phyloP scores from a whole-genome alignment of 306 rosid genomes.

The Lathyrus tuberosus region DNA sequence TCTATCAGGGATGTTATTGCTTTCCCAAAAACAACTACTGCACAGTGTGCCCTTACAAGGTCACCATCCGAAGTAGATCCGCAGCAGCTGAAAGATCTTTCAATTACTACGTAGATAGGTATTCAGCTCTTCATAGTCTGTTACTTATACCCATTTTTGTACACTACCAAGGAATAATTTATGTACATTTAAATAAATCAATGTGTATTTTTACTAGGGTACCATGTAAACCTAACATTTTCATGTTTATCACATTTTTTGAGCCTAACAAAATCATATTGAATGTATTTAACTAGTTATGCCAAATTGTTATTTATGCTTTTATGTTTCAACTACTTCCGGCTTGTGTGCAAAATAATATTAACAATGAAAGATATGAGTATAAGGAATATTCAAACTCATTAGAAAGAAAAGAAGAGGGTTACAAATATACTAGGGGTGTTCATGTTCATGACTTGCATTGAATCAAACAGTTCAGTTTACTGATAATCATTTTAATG shows the following conservation, averaged over 20 bases:
- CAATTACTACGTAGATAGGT: slow-evolving; percentile 41
- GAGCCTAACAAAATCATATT: too few relatives aligned
- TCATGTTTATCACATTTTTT: not conserved
- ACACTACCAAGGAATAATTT: slow-evolving; percentile 8
- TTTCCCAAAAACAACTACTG: slow-evolving; percentile 92
- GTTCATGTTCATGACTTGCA: too few relatives aligned
- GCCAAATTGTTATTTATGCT: not conserved
- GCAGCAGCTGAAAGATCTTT: slow-evolving; percentile 76
- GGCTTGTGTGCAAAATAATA: not conserved
- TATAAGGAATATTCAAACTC: too few relatives aligned
- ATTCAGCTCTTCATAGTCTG: slow-evolving; percentile 22
- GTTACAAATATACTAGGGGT: too few relatives aligned
- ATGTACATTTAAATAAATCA: slow-evolving; percentile 27
- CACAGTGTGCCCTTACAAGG: slow-evolving; percentile 89
- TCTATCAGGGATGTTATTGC: slow-evolving; percentile 97
- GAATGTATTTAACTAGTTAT: too few relatives aligned
- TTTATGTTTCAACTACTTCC: not conserved
- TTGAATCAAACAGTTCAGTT: too few relatives aligned
- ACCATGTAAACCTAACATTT: slow-evolving; percentile 7
- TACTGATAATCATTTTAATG: too few relatives aligned
- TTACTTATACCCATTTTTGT: slow-evolving; percentile 33
- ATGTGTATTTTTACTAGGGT: slow-evolving; percentile 10
- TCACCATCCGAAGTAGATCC: slow-evolving; percentile 91
- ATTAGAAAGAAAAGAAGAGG: too few relatives aligned
- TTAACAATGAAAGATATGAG: not conserved